Evolutionary conservation across 2,329 filamentous ascomycete genomes (phyloP), one percentile per base, ranked within the genome.

Genomic region (Exserohilum turcica): DNA sequence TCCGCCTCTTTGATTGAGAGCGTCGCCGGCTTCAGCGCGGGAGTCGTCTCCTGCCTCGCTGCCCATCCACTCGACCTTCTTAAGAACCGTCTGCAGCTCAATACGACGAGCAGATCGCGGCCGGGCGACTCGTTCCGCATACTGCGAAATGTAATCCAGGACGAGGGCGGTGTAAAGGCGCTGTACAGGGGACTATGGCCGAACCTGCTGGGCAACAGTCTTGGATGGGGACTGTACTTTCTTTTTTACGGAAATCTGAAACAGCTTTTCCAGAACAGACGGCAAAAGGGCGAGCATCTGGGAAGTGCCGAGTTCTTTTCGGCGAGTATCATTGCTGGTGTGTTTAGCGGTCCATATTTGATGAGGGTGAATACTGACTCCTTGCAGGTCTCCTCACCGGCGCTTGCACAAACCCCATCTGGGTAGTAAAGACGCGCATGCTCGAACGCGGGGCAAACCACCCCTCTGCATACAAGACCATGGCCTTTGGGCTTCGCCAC

Each of bases 361-460:
- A 16, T 47, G 21, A 27, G 6, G 12, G n/a, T 12, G 43, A 16
- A 43, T 59, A 54, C 44, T 60, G 24, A 58, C 35, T 21, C n/a
- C 68, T 28, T n/a, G 15, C 21, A 71, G 92, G 93, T 27, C 80
- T 88, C 15, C 75, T 90, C 35, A 96, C 92, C 1, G 89, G 92
- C 37, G 77, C 90, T 27, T 81, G 93, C 61, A 97, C 94, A 27
- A 97, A 97, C 72, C 94, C 94, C 2, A 87, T 99, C 65, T 99
- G 94, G 94, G 94, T 99, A 2, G 86, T 99, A 73, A 97, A 97
- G 80, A 97, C 93, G 7, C 89, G 94, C 59, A 97, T 99, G 92
- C 81, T 97, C 19, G 91, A 92, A 27, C 92, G 90, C 3, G 90
- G 94, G 61, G 84, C 85, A 43, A 80, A 84, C 48, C 82, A 86